phyloP scores from a whole-genome alignment of 805 yeast species.

The Metschnikowia borealis region DNA sequence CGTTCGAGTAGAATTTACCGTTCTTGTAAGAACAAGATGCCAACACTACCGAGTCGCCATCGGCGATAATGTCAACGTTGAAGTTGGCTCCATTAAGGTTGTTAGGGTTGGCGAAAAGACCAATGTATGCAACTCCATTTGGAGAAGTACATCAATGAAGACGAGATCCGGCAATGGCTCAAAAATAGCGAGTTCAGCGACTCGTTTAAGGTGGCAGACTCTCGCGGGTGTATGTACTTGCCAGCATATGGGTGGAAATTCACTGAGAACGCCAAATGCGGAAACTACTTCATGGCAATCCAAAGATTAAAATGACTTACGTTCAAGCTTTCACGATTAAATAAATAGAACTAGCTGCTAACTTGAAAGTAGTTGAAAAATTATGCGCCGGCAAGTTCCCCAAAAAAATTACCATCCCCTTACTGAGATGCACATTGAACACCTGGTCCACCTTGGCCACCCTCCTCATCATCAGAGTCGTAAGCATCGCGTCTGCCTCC shows the following conservation, averaged over 20 bases:
- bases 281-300: constrained; percentile 91
- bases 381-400: constrained; percentile 3
- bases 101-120: constrained; percentile 95
- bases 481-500: constrained; percentile 41
- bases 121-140: constrained; percentile 67
- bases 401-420: constrained; percentile 3
- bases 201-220: constrained; percentile 53
- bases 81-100: constrained; percentile 58
- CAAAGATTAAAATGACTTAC: constrained; percentile 34
- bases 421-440: constrained; percentile 26
- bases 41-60: constrained; percentile 53
- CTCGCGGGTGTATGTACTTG: constrained; percentile 77
- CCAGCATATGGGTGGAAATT: constrained; percentile 86
- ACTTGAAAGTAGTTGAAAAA: neutral
- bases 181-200: constrained; percentile 27
- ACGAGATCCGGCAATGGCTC: constrained; percentile 69
- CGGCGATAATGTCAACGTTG: constrained; percentile 64
- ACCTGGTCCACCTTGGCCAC: constrained; percentile 24
- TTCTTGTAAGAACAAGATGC: constrained; percentile 80
- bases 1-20: constrained; percentile 54
- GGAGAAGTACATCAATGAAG: constrained; percentile 78
- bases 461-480: constrained; percentile 45
- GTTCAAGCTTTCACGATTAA: neutral
- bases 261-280: constrained; percentile 55
- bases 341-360: constrained; percentile 4